Evolutionary conservation across 2,329 filamentous ascomycete species (phyloP), one percentile per base, ranked within the genome.

Genomic region (Cephalotrichum gorgonifer): DNA sequence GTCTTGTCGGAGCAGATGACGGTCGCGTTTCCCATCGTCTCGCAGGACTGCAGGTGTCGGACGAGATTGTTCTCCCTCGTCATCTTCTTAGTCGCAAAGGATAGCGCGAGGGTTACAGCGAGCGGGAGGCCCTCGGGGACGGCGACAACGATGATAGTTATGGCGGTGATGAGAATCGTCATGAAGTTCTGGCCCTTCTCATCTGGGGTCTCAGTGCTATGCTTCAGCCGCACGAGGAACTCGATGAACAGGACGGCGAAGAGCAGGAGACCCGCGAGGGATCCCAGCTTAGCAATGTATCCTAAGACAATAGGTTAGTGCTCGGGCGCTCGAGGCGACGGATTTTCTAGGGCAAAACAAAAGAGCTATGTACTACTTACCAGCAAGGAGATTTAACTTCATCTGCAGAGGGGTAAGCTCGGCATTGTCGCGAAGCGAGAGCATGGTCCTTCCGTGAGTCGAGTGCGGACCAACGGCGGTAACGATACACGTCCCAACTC

Each of bases 1-100:
- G 79, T 83, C 59, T 83, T 83, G 57, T 83, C 79, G 1, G 78
- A 81, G 58, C 79, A 83, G 44, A 83, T 73, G 7, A 73, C 78
- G 0, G 78, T 81, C 11, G 78, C 78, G 56, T 81, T 81, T 7
- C 78, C 78, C 78, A 81, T 81, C 4, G 78, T 79, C 55, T 81
- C 78, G 55, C 76, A 81, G 3, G 78, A 78, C 47, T 75, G 70
- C 35, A 81, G 62, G 35, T 78, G 65, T 14, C 78, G 75, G 44
- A 81, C 78, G 42, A 81, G 60, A 51, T 81, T 81, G 55, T 81
- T 80, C 54, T 81, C 78, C 57, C 74, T 75, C 14, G 81, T 68
- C 78, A 81, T 81, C 41, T 77, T 67, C 43, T 75, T 81, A 1
- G 78, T 80, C 7, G 78, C 78, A 61, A 81, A 81, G 2, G 78